Evolutionary conservation across 129 eudicot genomes (phyloP).

Genomic region (Centella asiatica): DNA sequence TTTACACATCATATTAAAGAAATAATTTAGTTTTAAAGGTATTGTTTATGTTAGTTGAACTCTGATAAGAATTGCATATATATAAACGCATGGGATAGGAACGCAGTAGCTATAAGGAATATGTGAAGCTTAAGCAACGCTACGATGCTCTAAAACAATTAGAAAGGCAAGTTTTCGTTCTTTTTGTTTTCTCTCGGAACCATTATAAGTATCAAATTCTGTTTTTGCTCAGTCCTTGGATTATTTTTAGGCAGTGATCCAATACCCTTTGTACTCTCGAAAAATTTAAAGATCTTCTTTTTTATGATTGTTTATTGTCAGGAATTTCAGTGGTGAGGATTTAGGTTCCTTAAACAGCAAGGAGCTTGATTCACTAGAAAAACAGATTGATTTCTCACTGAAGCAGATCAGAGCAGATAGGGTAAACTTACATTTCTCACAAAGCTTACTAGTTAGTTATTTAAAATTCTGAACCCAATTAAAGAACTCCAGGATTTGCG

Average conservation of each 20-base stretch:
- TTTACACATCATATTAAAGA: too few species aligned
- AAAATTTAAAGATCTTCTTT: neutral
- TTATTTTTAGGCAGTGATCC: neutral
- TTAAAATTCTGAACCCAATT: slow-evolving; percentile 3
- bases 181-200: too few species aligned
- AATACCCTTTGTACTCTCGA: neutral
- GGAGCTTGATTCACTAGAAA: slow-evolving; percentile 57
- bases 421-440: slow-evolving; percentile 24
- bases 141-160: slow-evolving; percentile 42
- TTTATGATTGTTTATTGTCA: slow-evolving; percentile 3
- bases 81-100: slow-evolving; percentile 25
- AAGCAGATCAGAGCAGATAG: slow-evolving; percentile 45
- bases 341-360: slow-evolving; percentile 39
- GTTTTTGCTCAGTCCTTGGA: neutral
- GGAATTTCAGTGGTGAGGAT: slow-evolving; percentile 57
- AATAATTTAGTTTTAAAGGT: too few species aligned
- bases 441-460: too few species aligned
- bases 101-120: slow-evolving; percentile 52
- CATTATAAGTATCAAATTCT: neutral
- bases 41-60: too few species aligned
- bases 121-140: slow-evolving; percentile 47
- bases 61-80: too few species aligned
- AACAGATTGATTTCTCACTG: slow-evolving; percentile 47
- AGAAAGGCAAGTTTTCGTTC: slow-evolving; percentile 40
- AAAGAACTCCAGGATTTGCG: neutral